Evolutionary conservation across 2,329 filamentous ascomycete genomes (phyloP).

Genomic region (Dactylellina parvicollis): DNA sequence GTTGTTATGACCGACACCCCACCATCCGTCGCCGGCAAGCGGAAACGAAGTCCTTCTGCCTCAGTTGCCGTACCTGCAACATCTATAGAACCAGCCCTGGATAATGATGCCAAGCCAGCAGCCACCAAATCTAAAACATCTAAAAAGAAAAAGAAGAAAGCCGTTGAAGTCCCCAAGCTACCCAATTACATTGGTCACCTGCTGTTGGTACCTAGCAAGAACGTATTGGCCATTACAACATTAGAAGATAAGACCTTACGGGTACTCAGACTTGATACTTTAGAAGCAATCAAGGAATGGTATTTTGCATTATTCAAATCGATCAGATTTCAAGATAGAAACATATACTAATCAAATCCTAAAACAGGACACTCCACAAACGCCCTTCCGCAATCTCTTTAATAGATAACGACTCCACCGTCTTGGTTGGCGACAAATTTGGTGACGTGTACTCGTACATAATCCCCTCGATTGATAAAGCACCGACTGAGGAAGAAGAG

Average conservation of each 20-base stretch:
- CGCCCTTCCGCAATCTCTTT: slow-evolving; percentile 80
- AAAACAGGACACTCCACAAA: slow-evolving; percentile 81
- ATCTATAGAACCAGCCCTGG: not conserved
- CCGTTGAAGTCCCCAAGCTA: slow-evolving; percentile 8
- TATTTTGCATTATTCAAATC: not conserved
- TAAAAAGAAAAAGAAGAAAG: slow-evolving; percentile 19
- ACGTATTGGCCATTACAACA: slow-evolving; percentile 79
- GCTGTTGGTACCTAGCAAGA: slow-evolving; percentile 67
- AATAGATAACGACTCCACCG: slow-evolving; percentile 74
- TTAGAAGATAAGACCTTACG: slow-evolving; percentile 91
- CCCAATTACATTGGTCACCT: slow-evolving; percentile 59
- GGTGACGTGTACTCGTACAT: slow-evolving; percentile 87
- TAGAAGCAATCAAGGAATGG: slow-evolving; percentile 72
- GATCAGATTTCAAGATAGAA: not conserved
- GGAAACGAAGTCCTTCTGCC: slow-evolving; percentile 49
- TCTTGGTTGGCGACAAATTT: slow-evolving; percentile 92
- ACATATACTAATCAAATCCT: slow-evolving; percentile 26
- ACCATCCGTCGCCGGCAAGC: slow-evolving; percentile 32
- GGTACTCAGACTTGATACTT: slow-evolving; percentile 77
- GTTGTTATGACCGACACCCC: slow-evolving; percentile 32
- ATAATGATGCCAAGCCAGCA: not conserved
- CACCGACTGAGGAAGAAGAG: slow-evolving; percentile 70
- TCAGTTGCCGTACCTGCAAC: not conserved
- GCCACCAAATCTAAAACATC: slow-evolving; percentile 3
- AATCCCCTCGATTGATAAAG: slow-evolving; percentile 17